Evolutionary conservation across 2,329 filamentous ascomycete species (phyloP), one percentile per base, ranked within the genome.

Genomic region (Fusarium sp.): DNA sequence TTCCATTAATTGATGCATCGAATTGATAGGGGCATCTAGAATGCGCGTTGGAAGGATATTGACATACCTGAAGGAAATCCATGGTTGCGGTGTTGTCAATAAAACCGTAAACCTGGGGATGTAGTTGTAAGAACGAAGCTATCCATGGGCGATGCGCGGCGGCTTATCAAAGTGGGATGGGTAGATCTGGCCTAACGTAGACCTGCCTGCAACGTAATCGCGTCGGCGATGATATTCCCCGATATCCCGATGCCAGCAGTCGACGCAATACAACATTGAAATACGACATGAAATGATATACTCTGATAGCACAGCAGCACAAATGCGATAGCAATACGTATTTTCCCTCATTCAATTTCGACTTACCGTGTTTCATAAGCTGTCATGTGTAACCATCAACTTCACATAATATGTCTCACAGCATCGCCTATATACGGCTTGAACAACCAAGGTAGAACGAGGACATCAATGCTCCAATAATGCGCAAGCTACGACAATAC

Each of bases 11-110:
- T 28, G 49, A 24, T 31, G 19, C 21, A 5, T 15, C 31, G 7
- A 43, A 19, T 13, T 26, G 22, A 7, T 15, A 50, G 33, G 5
- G n/a, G 15, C 3, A 26, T 14, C 6, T 33, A 15, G 31, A 31
- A 5, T 28, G 5, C 3, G 19, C 2, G 17, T 36, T 4, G n/a
- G 33, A 21, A 24, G 10, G 7, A 13, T 4, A 53, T n/a, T 1
- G 17, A 67, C 76, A 10, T 78, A 80, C 79, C 81, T 84, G 82
- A 60, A 85, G 80, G 65, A 84, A 80, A 70, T 84, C 82, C 82
- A 84, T 83, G 75, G 69, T 77, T 76, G 71, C 66, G 60, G 65
- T 59, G 54, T 59, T 70, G 53, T 64, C 51, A 58, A 66, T 69
- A 42, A 51, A 46, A 66, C 60, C 62, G 69, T 62, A 57, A 67